Evolutionary conservation across 2,329 filamentous ascomycete genomes (phyloP), one percentile per base, ranked within the genome.

Genomic region (Epichloe scottii): DNA sequence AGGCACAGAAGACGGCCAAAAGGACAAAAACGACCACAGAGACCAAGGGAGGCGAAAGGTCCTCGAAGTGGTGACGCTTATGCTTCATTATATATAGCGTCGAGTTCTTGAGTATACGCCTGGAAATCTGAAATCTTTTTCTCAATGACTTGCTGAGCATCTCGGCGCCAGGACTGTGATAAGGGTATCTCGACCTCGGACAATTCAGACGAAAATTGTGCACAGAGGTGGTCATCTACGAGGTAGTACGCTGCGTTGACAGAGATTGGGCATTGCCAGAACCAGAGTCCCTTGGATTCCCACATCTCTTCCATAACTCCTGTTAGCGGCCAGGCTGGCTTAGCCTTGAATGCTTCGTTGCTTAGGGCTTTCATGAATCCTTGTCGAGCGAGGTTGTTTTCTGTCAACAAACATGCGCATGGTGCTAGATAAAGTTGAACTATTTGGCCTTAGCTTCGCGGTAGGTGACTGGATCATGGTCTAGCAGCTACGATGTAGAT

Each of bases 301-400:
- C 48, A 50, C 26, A 23, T 37, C 5, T 50, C 40, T 44, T 45
- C 33, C 39, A 50, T 50, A 34, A 21, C 35, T 37, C 1, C 38
- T 35, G 34, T 26, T 17, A 50, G 14, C 1, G 48, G 40, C 40
- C 26, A 37, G 21, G 26, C 23, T 14, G 38, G 48, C 6, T 26
- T 48, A 11, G 35, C 17, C 26, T 39, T 48, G 19, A 19, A 15
- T 15, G 54, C 54, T 50, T 59, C 55, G 17, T 55, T n/a, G 33
- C 54, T 44, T 7, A 59, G 54, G 15, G 54, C 26, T 21, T 41
- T 35, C 52, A 60, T 53, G 26, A 60, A 60, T n/a, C 57, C 57
- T 21, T 48, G 47, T 38, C 57, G 49, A 8, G 54, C 37, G 8
- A 38, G n/a, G 11, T 58, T 50, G 35, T 21, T 21, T 21, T 21